A percentile compares a stretch with the other conserved stretches of the same genome.
Evolutionary conservation across 495 filamentous ascomycete genomes (phyloP).

Genomic region (Neurospora sp.): DNA sequence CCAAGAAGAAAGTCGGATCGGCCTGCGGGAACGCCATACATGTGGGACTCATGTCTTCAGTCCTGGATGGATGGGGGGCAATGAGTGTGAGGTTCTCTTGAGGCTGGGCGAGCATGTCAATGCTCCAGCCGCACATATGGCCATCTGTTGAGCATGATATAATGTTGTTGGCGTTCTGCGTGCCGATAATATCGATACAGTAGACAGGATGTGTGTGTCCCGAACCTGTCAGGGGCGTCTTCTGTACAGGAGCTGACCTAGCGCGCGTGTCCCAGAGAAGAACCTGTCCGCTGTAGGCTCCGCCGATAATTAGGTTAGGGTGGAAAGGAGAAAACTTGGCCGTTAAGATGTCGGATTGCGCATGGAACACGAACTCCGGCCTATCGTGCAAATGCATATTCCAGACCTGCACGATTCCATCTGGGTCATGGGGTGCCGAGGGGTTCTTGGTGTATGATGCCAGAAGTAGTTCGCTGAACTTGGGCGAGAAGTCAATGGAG

Average conservation of each 20-base stretch:
- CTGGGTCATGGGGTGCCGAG: conserved; percentile 87
- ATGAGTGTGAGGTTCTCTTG: conserved; percentile 83
- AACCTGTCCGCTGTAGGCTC: conserved; percentile 92
- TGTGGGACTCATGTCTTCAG: conserved; percentile 88
- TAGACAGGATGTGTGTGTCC: conserved; percentile 97
- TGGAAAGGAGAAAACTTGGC: conserved; percentile 98
- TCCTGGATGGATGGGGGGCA: conserved; percentile 79
- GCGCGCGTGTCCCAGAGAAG: conserved; percentile 96
- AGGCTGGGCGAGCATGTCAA: conserved; percentile 93
- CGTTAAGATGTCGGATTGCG: conserved; percentile 87
- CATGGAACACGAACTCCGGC: conserved; percentile 93
- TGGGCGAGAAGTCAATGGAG: conserved; percentile 84
- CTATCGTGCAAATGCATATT: conserved; percentile 88
- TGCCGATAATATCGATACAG: conserved; percentile 87
- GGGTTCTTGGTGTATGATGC: conserved; percentile 96
- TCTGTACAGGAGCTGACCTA: conserved; percentile 80
- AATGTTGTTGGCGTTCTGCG: conserved; percentile 98
- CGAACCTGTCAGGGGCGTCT: conserved; percentile 84
- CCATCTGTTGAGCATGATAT: conserved; percentile 93
- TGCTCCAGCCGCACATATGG: conserved; percentile 89
- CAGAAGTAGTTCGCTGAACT: conserved; percentile 86
- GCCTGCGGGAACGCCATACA: conserved; percentile 94
- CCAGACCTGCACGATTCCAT: conserved; percentile 93
- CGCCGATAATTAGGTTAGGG: conserved; percentile 88
- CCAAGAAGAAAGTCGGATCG: conserved; percentile 94